phyloP scores from a whole-genome alignment of 2,329 filamentous ascomycete genomes.

The Hawksworthiomyces lignivorus region DNA sequence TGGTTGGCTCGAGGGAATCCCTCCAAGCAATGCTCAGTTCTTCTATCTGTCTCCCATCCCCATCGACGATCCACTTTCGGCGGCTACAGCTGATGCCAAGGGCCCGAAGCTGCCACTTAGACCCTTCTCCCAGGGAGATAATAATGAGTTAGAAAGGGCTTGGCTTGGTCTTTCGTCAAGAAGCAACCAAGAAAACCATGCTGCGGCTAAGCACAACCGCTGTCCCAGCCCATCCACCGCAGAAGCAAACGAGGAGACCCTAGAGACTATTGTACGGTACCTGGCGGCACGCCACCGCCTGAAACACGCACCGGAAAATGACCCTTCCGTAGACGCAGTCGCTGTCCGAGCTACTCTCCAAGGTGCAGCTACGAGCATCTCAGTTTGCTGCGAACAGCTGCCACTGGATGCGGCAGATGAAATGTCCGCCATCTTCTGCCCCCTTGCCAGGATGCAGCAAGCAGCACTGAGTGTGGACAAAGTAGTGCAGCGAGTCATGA shows the following conservation, averaged over 20 bases:
- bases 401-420: conserved; percentile 38
- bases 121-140: conserved; percentile 74
- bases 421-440: conserved; percentile 42
- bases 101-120: conserved; percentile 53
- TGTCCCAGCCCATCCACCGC: conserved; percentile 26
- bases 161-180: conserved; percentile 58
- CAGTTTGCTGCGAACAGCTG: conserved; percentile 43
- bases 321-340: conserved; percentile 23
- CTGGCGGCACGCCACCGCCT: conserved; percentile 39
- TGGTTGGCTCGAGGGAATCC: conserved; percentile 38
- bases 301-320: conserved; percentile 33
- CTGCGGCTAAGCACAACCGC: conserved; percentile 25
- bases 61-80: conserved; percentile 82
- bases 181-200: conserved; percentile 40
- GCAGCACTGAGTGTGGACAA: conserved; percentile 33
- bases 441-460: conserved; percentile 34
- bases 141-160: conserved; percentile 67
- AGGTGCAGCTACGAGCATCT: conserved; percentile 16
- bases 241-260: conserved; percentile 27
- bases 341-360: conserved; percentile 6
- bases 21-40: conserved; percentile 62
- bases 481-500: conserved; percentile 39
- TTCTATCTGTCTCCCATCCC: conserved; percentile 78
- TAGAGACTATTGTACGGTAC: conserved; percentile 32
- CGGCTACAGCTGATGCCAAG: conserved; percentile 30